These are phyloP conservation scores for Abrus pulchellus DNA, from an alignment of 306 rosid genomes.

Conservation along the genomic window DNA sequence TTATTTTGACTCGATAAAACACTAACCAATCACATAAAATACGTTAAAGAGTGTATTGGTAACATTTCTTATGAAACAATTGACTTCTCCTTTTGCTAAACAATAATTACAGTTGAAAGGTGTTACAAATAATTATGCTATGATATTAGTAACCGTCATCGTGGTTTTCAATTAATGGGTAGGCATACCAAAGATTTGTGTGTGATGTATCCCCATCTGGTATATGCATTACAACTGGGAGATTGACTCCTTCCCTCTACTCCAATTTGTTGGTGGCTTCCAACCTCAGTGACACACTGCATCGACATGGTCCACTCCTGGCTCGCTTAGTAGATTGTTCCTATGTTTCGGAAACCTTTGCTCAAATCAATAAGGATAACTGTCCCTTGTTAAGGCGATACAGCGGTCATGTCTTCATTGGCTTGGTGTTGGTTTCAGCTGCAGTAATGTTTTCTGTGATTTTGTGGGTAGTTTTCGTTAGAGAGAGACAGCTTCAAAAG, in stretches of 20 bases:
- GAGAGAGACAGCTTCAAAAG: constrained; percentile 50
- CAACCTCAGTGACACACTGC: constrained; percentile 50
- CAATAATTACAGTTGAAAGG: too few relatives aligned
- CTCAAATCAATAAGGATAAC: constrained; percentile 43
- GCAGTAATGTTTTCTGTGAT: constrained; percentile 60
- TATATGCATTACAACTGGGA: constrained; percentile 62
- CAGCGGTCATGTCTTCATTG: constrained; percentile 45
- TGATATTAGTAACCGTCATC: neutral
- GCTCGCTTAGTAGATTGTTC: constrained; percentile 56
- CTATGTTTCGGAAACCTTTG: constrained; percentile 56
- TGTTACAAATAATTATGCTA: neutral
- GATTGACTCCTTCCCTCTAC: constrained; percentile 56
- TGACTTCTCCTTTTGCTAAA: neutral
- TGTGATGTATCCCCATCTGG: constrained; percentile 58
- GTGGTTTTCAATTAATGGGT: neutral
- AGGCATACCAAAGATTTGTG: constrained; percentile 56
- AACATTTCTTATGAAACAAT: too few relatives aligned
- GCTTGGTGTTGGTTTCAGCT: constrained; percentile 51
- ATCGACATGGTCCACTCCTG: constrained; percentile 51
- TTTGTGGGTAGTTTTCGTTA: constrained; percentile 58
- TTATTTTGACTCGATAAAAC: too few relatives aligned
- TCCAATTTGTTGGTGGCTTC: constrained; percentile 48
- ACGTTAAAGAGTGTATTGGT: too few relatives aligned
- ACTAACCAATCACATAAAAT: too few relatives aligned
- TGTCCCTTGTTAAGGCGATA: constrained; percentile 47